Conservation (phyloP, 1,139 yeast species). For the Debaryomyces udenii region DNA sequence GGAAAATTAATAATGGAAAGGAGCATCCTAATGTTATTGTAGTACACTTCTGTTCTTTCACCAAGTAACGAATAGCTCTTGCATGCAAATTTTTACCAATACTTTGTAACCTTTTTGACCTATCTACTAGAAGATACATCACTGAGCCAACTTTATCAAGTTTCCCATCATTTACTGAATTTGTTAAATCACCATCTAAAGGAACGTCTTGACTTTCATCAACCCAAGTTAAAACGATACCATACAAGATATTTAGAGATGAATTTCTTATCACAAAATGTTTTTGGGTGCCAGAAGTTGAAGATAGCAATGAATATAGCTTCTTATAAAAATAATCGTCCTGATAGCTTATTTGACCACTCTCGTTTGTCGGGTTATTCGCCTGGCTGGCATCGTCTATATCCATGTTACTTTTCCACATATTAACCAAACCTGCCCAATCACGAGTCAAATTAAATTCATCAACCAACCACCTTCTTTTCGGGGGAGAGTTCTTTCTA, state of each 20-base stretch:
- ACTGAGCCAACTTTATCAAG: slow-evolving; percentile 44
- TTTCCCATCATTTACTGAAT: slow-evolving; percentile 8
- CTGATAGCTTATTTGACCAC: slow-evolving; percentile 26
- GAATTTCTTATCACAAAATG: slow-evolving; percentile 67
- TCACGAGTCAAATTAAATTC: slow-evolving; percentile 56
- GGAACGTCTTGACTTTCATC: slow-evolving; percentile 27
- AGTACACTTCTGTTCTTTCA: slow-evolving; percentile 47
- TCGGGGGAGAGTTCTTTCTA: slow-evolving; percentile 28
- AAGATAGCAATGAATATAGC: slow-evolving; percentile 34
- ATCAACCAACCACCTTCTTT: slow-evolving; percentile 64
- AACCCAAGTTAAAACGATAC: slow-evolving; percentile 62
- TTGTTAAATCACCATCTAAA: slow-evolving; percentile 20
- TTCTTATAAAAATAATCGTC: slow-evolving; percentile 34
- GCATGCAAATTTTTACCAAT: slow-evolving; percentile 61
- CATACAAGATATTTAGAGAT: slow-evolving; percentile 58
- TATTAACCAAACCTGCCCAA: slow-evolving; percentile 49
- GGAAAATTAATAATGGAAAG: slow-evolving; percentile 54
- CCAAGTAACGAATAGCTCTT: slow-evolving; percentile 56
- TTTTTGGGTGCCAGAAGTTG: slow-evolving; percentile 34
- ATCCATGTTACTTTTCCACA: slow-evolving; percentile 39
- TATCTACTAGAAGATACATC: slow-evolving; percentile 56
- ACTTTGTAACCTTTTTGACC: slow-evolving; percentile 57
- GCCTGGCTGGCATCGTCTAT: neutral
- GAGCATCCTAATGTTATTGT: slow-evolving; percentile 51
- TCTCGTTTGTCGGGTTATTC: neutral